Conservation (phyloP, 495 filamentous ascomycete genomes). For the Podospora anserina region DNA sequence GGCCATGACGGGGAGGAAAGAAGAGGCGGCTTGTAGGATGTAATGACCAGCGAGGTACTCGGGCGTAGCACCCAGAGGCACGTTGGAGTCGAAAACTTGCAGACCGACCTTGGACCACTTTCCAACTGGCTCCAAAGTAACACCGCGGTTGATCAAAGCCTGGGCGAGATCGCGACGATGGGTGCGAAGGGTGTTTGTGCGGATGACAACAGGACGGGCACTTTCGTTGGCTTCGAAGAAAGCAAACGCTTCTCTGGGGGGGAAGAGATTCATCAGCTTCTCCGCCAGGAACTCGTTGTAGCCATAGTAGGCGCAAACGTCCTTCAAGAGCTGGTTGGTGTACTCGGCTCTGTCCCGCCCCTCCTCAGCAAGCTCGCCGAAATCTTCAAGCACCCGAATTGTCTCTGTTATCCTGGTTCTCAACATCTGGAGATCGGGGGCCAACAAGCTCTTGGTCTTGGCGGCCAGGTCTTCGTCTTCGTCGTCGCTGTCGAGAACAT, state of each 20-base stretch:
- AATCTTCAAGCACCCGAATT: slow-evolving; percentile 84
- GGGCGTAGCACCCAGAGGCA: slow-evolving; percentile 94
- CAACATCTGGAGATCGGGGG: slow-evolving; percentile 86
- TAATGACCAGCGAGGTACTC: slow-evolving; percentile 97
- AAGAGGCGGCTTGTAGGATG: slow-evolving; percentile 94
- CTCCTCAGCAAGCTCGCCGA: slow-evolving; percentile 72
- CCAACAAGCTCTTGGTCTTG: slow-evolving; percentile 54
- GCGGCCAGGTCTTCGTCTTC: slow-evolving; percentile 43
- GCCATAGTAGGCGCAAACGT: slow-evolving; percentile 91
- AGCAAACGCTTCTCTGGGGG: slow-evolving; percentile 89
- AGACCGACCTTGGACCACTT: slow-evolving; percentile 99
- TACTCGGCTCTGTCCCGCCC: slow-evolving; percentile 83
- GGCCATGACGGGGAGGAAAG: slow-evolving; percentile 97
- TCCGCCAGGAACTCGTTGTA: slow-evolving; percentile 59
- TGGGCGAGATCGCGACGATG: slow-evolving; percentile 90
- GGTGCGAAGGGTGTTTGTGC: slow-evolving; percentile 93
- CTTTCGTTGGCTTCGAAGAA: slow-evolving; percentile 98
- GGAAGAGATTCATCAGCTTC: slow-evolving; percentile 67
- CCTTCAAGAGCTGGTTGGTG: slow-evolving; percentile 77
- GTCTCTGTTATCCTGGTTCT: slow-evolving; percentile 90
- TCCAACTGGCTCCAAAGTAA: slow-evolving; percentile 91
- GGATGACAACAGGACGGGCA: slow-evolving; percentile 69
- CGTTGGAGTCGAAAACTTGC: slow-evolving; percentile 89
- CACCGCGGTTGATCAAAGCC: slow-evolving; percentile 92
- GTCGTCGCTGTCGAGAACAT: slow-evolving; percentile 63